Conservation (phyloP, 2,329 filamentous ascomycete genomes). For the Chaetomiaceae sp. region DNA sequence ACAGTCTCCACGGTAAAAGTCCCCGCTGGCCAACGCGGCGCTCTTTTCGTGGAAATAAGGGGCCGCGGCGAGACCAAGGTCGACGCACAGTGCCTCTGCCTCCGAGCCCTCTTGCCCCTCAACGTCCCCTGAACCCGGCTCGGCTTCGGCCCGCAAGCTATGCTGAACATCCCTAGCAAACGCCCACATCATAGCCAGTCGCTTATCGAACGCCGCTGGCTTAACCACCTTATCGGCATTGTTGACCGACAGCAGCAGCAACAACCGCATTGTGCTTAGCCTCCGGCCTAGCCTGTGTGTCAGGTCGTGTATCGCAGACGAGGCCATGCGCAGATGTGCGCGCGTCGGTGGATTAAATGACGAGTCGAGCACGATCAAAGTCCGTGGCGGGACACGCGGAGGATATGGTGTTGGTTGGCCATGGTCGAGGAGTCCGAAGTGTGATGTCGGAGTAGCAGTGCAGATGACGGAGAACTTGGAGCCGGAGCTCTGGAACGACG, state of each 20-base stretch:
- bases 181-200: slow-evolving; percentile 66
- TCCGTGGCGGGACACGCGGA: slow-evolving; percentile 24
- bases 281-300: slow-evolving; percentile 11
- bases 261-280: slow-evolving; percentile 37
- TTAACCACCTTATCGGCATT: slow-evolving; percentile 65
- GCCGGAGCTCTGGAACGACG: slow-evolving; percentile 41
- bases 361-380: slow-evolving; percentile 59
- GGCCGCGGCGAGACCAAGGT: slow-evolving; percentile 66
- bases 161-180: slow-evolving; percentile 55
- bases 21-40: slow-evolving; percentile 46
- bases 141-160: slow-evolving; percentile 14
- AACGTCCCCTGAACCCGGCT: not conserved
- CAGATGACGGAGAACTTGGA: slow-evolving; percentile 44
- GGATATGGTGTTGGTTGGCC: slow-evolving; percentile 11
- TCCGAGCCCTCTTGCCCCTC: not conserved
- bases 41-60: slow-evolving; percentile 75
- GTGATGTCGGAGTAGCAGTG: slow-evolving; percentile 32
- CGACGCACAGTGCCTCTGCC: slow-evolving; percentile 37
- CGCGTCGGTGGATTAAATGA: slow-evolving; percentile 65
- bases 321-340: slow-evolving; percentile 56
- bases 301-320: slow-evolving; percentile 40
- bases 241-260: slow-evolving; percentile 58
- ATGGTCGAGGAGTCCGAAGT: slow-evolving; percentile 5
- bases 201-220: slow-evolving; percentile 62
- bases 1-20: slow-evolving; percentile 39